phyloP scores from a whole-genome alignment of 2,329 filamentous ascomycete species.

The Periconia sp. region DNA sequence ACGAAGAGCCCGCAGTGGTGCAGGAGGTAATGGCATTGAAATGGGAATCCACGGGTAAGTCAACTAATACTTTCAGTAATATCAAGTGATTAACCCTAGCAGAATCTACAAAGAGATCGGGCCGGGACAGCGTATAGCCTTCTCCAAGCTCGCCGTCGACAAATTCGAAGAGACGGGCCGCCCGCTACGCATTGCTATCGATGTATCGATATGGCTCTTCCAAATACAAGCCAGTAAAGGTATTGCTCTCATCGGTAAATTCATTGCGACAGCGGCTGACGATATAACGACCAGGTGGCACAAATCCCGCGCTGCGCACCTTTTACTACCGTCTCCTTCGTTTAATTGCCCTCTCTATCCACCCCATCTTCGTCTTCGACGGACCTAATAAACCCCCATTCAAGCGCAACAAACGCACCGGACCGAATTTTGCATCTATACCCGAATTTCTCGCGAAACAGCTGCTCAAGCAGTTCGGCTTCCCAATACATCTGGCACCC shows the following conservation, averaged over 20 bases:
- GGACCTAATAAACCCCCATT: slow-evolving; percentile 83
- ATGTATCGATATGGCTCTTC: slow-evolving; percentile 97
- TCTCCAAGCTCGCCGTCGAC: slow-evolving; percentile 81
- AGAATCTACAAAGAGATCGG: slow-evolving; percentile 94
- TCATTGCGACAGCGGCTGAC: slow-evolving; percentile 15
- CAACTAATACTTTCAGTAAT: background rate
- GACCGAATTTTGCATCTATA: slow-evolving; percentile 67
- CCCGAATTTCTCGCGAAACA: slow-evolving; percentile 80
- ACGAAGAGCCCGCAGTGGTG: slow-evolving; percentile 1
- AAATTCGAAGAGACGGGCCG: slow-evolving; percentile 73
- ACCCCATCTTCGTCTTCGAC: slow-evolving; percentile 90
- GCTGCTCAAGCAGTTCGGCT: slow-evolving; percentile 83
- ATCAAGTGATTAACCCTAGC: slow-evolving; percentile 21
- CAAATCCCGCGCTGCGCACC: slow-evolving; percentile 87
- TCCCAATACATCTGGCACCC: slow-evolving; percentile 82
- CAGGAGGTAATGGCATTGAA: slow-evolving; percentile 22
- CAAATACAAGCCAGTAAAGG: slow-evolving; percentile 85
- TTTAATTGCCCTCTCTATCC: slow-evolving; percentile 76
- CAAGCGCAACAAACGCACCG: slow-evolving; percentile 82
- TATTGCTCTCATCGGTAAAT: slow-evolving; percentile 29
- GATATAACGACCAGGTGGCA: slow-evolving; percentile 64
- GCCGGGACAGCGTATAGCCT: slow-evolving; percentile 75
- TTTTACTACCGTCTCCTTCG: slow-evolving; percentile 90
- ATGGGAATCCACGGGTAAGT: slow-evolving; percentile 51
- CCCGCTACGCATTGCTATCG: slow-evolving; percentile 86